Evolutionary conservation across 2,329 filamentous ascomycete species (phyloP).

Genomic region (Cryphonectria radicalis): DNA sequence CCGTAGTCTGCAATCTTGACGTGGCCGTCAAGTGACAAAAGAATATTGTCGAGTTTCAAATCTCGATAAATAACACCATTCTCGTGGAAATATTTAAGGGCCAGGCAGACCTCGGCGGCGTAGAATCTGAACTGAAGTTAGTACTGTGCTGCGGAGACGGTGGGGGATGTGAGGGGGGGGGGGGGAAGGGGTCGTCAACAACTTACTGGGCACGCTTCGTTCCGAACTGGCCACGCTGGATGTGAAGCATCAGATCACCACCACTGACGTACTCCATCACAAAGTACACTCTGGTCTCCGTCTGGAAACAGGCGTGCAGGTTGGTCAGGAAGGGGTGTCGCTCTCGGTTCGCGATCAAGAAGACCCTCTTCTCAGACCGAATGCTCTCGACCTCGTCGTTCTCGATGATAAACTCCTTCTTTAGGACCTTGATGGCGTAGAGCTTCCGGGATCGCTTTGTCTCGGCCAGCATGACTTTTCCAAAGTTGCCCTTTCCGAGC

Average conservation of each 20-base stretch:
- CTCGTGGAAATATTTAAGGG: constrained; percentile 98
- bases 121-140: constrained; percentile 72
- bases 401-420: constrained; percentile 99
- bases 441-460: constrained; percentile 90
- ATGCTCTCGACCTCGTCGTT: constrained; percentile 99
- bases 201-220: constrained; percentile 93
- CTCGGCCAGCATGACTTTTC: constrained; percentile 99
- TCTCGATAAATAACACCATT: constrained; percentile 99
- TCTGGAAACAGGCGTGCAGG: constrained; percentile 97
- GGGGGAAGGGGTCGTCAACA: background rate
- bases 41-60: constrained; percentile 89
- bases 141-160: background rate
- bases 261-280: constrained; percentile 99
- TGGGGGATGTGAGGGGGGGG: no score
- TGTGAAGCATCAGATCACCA: constrained; percentile 98
- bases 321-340: constrained; percentile 94
- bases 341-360: constrained; percentile 95
- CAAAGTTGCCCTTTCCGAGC: constrained; percentile 98
- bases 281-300: constrained; percentile 97
- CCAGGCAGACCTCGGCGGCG: constrained; percentile 94
- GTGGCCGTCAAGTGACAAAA: constrained; percentile 91
- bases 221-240: constrained; percentile 94
- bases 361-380: constrained; percentile 95
- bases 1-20: constrained; percentile 99
- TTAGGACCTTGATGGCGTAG: constrained; percentile 98